Percentiles rank a stretch among this genome's conserved stretches.
Conservation (phyloP, 2,329 filamentous ascomycete genomes). For the Venturia aucupariae region DNA sequence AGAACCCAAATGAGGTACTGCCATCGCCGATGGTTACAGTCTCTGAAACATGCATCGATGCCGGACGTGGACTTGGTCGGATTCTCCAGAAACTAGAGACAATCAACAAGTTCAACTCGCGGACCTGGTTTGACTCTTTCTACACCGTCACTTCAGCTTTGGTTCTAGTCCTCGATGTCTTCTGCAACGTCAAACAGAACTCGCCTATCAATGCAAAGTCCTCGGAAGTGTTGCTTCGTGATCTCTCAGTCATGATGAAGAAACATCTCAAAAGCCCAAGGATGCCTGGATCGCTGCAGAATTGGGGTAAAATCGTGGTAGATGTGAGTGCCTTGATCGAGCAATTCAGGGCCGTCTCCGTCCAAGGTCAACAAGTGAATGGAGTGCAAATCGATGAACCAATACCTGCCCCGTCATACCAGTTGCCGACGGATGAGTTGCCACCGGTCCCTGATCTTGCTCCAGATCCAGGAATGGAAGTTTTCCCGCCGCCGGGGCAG, state of each 20-base stretch:
- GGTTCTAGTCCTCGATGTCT: constrained; percentile 30
- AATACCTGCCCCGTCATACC: not conserved
- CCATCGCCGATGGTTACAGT: constrained; percentile 24
- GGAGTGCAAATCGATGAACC: not conserved
- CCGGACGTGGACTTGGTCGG: constrained; percentile 26
- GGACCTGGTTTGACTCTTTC: constrained; percentile 33
- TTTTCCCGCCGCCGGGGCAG: not conserved
- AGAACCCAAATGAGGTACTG: constrained; percentile 18
- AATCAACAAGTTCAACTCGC: constrained; percentile 30
- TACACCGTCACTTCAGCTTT: constrained; percentile 26
- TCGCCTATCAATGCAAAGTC: not conserved
- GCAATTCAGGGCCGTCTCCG: not conserved
- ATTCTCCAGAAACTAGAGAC: constrained; percentile 30
- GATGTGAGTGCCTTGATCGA: constrained; percentile 6
- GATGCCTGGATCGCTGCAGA: constrained; percentile 5
- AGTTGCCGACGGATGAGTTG: not conserved
- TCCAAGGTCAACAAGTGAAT: not conserved
- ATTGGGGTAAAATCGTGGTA: constrained; percentile 8
- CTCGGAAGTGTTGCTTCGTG: not conserved
- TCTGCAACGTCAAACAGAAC: not conserved
- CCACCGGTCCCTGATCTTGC: not conserved
- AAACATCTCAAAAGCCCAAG: constrained; percentile 2
- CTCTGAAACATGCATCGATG: constrained; percentile 30
- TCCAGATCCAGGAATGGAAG: not conserved
- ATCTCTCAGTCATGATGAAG: not conserved